Evolutionary conservation across 345 rosid species (phyloP).

Genomic region (Dipteronia sinensis): DNA sequence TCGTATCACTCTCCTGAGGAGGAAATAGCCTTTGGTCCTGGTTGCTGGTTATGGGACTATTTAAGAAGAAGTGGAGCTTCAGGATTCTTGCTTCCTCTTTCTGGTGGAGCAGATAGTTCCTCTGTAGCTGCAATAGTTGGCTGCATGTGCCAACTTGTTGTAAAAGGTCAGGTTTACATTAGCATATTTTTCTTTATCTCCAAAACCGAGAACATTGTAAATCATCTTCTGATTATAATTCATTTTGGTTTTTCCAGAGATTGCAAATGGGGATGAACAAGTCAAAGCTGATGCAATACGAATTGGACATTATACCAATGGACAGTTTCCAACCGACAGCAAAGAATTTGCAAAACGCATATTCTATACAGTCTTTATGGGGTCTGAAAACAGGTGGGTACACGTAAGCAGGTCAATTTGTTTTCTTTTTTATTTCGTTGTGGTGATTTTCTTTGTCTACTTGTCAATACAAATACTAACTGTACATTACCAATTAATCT

Average conservation of each 20-base stretch:
- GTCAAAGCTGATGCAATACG: slow-evolving; percentile 91
- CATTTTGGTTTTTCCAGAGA: slow-evolving; percentile 53
- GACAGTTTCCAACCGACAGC: slow-evolving; percentile 80
- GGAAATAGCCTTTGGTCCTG: slow-evolving; percentile 95
- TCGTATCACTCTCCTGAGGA: slow-evolving; percentile 86
- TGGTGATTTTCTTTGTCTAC: background rate
- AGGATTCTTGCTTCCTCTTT: slow-evolving; percentile 96
- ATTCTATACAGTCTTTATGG: slow-evolving; percentile 95
- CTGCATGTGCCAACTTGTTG: slow-evolving; percentile 98
- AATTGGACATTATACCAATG: slow-evolving; percentile 70
- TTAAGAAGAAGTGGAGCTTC: slow-evolving; percentile 97
- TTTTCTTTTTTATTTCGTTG: background rate
- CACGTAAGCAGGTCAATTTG: background rate
- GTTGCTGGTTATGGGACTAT: slow-evolving; percentile 99
- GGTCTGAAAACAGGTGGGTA: slow-evolving; percentile 88
- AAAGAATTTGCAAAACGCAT: slow-evolving; percentile 90
- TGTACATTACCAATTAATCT: background rate
- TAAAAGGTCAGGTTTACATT: slow-evolving; percentile 58
- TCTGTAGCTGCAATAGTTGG: slow-evolving; percentile 99
- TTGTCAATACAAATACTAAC: background rate
- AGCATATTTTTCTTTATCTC: background rate
- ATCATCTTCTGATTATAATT: slow-evolving; percentile 11
- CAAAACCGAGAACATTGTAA: background rate
- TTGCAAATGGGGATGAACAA: slow-evolving; percentile 85
- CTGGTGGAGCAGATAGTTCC: slow-evolving; percentile 98